Percentiles rank a stretch among this genome's conserved stretches.
phyloP scores from a whole-genome alignment of 306 rosid genomes.

The Begonia loranthoides region DNA sequence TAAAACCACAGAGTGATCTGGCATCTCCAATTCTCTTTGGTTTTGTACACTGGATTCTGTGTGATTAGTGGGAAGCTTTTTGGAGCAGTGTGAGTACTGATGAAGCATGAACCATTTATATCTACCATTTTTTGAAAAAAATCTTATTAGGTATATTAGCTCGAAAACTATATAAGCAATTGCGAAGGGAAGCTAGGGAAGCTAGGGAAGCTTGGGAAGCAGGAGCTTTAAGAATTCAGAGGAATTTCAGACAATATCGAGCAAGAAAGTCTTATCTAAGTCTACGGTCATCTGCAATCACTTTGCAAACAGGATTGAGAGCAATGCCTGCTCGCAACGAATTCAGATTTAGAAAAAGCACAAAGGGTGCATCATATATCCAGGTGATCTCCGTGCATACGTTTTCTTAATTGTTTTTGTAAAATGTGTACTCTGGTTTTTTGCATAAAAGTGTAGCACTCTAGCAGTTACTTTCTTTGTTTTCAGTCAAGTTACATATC shows the following conservation, averaged over 20 bases:
- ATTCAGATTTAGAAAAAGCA: conserved; percentile 87
- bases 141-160: conserved; percentile 55
- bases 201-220: conserved; percentile 87
- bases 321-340: conserved; percentile 92
- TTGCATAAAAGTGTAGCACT: neutral
- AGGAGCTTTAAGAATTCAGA: conserved; percentile 85
- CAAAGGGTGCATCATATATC: conserved; percentile 73
- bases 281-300: conserved; percentile 45
- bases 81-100: no score
- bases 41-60: no score
- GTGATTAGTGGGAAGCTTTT: no score
- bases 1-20: no score
- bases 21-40: no score
- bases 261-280: conserved; percentile 50
- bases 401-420: neutral
- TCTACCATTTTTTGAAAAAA: conserved; percentile 21
- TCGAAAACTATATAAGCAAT: conserved; percentile 63
- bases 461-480: neutral
- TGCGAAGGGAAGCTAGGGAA: conserved; percentile 64
- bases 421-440: neutral
- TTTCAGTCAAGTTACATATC: conserved; percentile 2
- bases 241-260: conserved; percentile 48
- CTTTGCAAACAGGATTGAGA: conserved; percentile 87
- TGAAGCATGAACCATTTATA: no score
- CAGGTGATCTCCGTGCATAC: conserved; percentile 36